Conservation (phyloP, 106 monocot species). For the Acorus calamus region DNA sequence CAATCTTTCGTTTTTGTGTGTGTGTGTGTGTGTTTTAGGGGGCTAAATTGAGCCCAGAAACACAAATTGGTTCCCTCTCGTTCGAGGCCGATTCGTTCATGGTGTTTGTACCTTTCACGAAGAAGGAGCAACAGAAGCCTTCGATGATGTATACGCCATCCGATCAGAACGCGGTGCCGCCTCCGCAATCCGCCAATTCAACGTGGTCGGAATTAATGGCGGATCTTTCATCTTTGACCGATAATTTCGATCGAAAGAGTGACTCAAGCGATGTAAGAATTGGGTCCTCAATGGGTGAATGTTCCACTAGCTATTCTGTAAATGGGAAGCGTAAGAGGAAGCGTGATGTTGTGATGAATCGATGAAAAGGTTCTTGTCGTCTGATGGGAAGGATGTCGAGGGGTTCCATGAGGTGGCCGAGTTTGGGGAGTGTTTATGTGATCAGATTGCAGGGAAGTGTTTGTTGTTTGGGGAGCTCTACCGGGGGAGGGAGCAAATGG, state of each 20-base stretch:
- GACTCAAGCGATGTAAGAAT: neutral
- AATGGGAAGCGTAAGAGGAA: slow-evolving; percentile 9
- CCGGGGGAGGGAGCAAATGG: neutral
- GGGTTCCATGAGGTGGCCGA: slow-evolving; percentile 23
- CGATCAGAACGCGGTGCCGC: neutral
- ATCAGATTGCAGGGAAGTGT: slow-evolving; percentile 24
- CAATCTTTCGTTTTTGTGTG: neutral
- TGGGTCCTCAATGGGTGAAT: neutral
- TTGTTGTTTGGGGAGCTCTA: slow-evolving; percentile 28
- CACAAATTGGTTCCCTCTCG: slow-evolving; percentile 13
- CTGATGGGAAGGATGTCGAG: slow-evolving; percentile 13
- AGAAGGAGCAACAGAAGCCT: slow-evolving; percentile 23
- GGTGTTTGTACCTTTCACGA: slow-evolving; percentile 72
- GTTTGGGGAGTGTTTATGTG: slow-evolving; percentile 34
- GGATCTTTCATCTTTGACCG: slow-evolving; percentile 46
- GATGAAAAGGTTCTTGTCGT: slow-evolving; percentile 6
- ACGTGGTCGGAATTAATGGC: slow-evolving; percentile 71
- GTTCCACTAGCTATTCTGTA: neutral
- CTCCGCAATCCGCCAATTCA: slow-evolving; percentile 23
- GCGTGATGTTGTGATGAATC: slow-evolving; percentile 9
- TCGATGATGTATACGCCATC: neutral
- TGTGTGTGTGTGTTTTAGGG: slow-evolving; percentile 28
- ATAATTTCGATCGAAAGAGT: neutral
- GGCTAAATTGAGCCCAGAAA: slow-evolving; percentile 35
- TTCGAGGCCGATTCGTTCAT: slow-evolving; percentile 43